phyloP scores from a whole-genome alignment of 108 stramenopile genomes.

The Mediolabrus comicus region DNA sequence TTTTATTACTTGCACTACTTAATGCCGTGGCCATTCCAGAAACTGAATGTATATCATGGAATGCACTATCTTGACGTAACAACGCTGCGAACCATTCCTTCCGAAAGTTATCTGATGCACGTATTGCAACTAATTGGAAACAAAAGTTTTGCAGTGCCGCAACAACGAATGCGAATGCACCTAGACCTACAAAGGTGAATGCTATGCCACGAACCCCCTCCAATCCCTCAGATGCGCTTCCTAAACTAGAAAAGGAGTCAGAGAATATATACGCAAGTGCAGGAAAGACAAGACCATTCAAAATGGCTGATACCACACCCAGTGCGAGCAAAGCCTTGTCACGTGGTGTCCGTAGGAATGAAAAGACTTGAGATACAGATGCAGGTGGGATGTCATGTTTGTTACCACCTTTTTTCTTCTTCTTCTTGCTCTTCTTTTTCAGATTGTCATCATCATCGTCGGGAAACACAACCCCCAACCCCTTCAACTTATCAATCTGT shows the following conservation, averaged over 20 bases:
- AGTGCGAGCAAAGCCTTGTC: slow-evolving; percentile 17
- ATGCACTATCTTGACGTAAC: slow-evolving; percentile 67
- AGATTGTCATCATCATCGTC: background rate
- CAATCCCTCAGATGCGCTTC: slow-evolving; percentile 31
- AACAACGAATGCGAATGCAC: slow-evolving; percentile 52
- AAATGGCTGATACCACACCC: slow-evolving; percentile 29
- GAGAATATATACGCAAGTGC: slow-evolving; percentile 61
- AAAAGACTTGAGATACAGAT: slow-evolving; percentile 35
- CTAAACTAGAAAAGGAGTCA: slow-evolving; percentile 46
- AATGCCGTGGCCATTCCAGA: slow-evolving; percentile 41
- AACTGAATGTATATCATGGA: slow-evolving; percentile 60
- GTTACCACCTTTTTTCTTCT: slow-evolving; percentile 20
- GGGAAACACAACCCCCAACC: background rate
- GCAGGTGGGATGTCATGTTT: slow-evolving; percentile 15
- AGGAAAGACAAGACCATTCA: slow-evolving; percentile 50
- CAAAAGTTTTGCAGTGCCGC: slow-evolving; percentile 44
- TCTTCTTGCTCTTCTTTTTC: background rate
- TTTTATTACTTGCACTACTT: slow-evolving; percentile 3
- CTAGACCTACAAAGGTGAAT: slow-evolving; percentile 56
- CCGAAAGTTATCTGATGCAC: slow-evolving; percentile 42
- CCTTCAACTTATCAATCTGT: background rate
- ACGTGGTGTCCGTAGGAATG: slow-evolving; percentile 32
- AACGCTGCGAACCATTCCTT: slow-evolving; percentile 62
- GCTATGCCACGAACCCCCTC: slow-evolving; percentile 40
- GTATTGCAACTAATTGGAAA: slow-evolving; percentile 48